These are phyloP conservation scores for Gossypioides kirkii DNA, from an alignment of 345 rosid species.

Conservation along the genomic window DNA sequence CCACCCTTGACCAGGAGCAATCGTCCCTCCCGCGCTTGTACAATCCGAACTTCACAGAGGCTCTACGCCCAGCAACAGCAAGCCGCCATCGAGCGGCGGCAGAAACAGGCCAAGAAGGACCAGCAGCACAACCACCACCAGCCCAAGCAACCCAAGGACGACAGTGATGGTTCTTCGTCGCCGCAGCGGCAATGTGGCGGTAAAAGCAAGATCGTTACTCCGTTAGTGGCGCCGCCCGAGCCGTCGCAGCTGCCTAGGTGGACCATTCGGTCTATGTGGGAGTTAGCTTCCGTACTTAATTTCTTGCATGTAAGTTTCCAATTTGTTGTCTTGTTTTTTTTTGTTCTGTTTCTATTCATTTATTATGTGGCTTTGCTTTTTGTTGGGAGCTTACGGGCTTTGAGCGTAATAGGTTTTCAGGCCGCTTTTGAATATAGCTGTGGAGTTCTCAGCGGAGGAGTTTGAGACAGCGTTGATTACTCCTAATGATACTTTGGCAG, in stretches of 20 bases:
- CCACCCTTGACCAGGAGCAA: conserved; percentile 50
- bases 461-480: conserved; percentile 82
- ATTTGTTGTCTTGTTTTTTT: not conserved
- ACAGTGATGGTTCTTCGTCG: conserved; percentile 29
- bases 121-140: conserved; percentile 23
- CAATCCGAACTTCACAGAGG: conserved; percentile 75
- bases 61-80: conserved; percentile 55
- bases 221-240: conserved; percentile 69
- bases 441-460: conserved; percentile 96
- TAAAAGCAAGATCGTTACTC: conserved; percentile 63
- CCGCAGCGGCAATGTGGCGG: conserved; percentile 51
- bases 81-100: conserved; percentile 54
- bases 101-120: conserved; percentile 50
- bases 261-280: conserved; percentile 98
- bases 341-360: not conserved
- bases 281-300: conserved; percentile 90
- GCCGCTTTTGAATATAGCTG: conserved; percentile 67
- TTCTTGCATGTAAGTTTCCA: conserved; percentile 79
- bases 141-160: conserved; percentile 14
- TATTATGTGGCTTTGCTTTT: conserved; percentile 18
- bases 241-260: conserved; percentile 84
- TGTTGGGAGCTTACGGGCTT: conserved; percentile 11
- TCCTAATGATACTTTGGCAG: conserved; percentile 89
- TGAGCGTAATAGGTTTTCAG: conserved; percentile 66
- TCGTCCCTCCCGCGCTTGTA: conserved; percentile 94